Percentiles rank a stretch among this genome's conserved stretches.
Evolutionary conservation across 305 asterid genomes (phyloP).

Genomic region (Solanum hybrid): DNA sequence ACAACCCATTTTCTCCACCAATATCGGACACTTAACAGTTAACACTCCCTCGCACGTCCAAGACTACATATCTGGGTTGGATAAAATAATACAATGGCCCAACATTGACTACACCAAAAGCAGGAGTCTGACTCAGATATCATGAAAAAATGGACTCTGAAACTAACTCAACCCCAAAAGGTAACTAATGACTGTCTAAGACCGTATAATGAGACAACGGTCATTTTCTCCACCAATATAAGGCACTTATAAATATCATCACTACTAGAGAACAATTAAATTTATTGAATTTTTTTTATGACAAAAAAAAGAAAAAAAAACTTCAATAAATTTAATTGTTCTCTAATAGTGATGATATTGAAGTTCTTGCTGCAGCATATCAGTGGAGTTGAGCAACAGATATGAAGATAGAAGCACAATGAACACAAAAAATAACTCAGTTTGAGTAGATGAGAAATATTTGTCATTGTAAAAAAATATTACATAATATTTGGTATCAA

Average conservation of each 20-base stretch:
- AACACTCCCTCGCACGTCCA: not conserved
- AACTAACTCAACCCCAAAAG: not conserved
- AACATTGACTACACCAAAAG: not conserved
- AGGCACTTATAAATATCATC: not conserved
- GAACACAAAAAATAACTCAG: not conserved
- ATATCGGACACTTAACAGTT: not conserved
- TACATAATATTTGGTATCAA: not conserved
- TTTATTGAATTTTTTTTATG: not conserved
- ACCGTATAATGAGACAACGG: not conserved
- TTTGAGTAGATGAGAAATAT: not conserved
- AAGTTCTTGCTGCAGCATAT: not conserved
- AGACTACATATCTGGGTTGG: not conserved
- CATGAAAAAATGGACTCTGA: not conserved
- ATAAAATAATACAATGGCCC: not conserved
- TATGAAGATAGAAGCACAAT: not conserved
- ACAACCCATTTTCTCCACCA: not conserved
- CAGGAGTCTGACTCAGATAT: not conserved
- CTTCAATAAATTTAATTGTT: too few relatives aligned
- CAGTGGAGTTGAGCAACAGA: not conserved
- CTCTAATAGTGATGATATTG: not conserved
- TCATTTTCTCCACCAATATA: not conserved
- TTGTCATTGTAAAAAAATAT: not conserved
- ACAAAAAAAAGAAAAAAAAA: too few relatives aligned
- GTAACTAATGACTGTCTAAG: not conserved
- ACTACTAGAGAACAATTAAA: not conserved